phyloP scores from a whole-genome alignment of 108 stramenopile species.

The Nitzschia palea region DNA sequence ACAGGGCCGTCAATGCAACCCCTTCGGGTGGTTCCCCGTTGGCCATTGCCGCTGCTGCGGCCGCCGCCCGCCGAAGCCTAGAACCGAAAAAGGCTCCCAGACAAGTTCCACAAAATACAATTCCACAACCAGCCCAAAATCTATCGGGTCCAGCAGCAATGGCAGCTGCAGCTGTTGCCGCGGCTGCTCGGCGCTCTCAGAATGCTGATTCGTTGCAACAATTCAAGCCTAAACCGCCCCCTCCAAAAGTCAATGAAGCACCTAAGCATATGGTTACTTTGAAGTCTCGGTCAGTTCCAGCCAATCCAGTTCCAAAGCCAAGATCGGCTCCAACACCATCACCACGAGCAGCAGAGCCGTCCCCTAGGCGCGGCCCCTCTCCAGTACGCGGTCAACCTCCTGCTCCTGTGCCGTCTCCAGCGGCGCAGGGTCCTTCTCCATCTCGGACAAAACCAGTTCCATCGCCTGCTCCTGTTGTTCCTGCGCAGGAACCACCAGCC shows the following conservation, averaged over 20 bases:
- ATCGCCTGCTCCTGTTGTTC: too few relatives aligned
- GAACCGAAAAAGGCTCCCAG: conserved; percentile 11
- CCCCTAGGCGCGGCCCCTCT: background rate
- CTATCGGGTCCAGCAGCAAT: background rate
- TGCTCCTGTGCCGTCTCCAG: background rate
- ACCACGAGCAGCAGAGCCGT: background rate
- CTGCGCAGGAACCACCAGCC: too few relatives aligned
- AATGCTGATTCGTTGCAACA: background rate
- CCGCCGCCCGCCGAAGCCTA: background rate
- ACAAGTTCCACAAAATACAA: background rate
- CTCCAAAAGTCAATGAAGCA: background rate
- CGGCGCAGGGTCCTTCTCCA: background rate
- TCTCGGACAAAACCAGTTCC: background rate
- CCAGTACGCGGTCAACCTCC: background rate
- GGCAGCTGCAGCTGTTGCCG: conserved; percentile 11
- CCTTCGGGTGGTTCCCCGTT: background rate
- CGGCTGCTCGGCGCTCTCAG: background rate
- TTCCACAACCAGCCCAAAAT: conserved; percentile 3
- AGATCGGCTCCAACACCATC: background rate
- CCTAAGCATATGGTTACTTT: background rate
- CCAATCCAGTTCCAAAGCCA: background rate
- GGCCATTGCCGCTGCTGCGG: conserved; percentile 20
- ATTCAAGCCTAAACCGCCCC: background rate
- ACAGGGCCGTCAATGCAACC: background rate
- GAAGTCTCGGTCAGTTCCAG: background rate